phyloP scores from a whole-genome alignment of 2,329 filamentous ascomycete genomes.

The Cryphonectria carpinicola region DNA sequence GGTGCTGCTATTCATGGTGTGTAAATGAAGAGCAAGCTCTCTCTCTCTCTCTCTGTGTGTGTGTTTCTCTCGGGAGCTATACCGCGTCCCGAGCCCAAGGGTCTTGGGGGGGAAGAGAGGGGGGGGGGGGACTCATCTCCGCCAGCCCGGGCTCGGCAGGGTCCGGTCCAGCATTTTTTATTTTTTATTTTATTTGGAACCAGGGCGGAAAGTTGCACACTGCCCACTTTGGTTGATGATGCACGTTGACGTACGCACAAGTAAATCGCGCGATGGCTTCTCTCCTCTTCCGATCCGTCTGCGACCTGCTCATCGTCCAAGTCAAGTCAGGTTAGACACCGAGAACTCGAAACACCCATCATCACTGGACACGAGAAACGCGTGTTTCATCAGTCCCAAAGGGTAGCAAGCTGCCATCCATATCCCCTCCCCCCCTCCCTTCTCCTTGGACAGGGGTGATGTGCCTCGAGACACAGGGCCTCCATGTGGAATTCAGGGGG shows the following conservation, averaged over 20 bases:
- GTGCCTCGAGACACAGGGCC: not conserved
- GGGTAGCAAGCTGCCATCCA: slow-evolving; percentile 4
- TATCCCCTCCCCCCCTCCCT: not conserved
- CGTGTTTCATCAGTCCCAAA: slow-evolving; percentile 26
- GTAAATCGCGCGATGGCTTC: not conserved
- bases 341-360: slow-evolving; percentile 23
- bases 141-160: not conserved
- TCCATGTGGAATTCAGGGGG: slow-evolving; percentile 12
- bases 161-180: not conserved
- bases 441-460: slow-evolving; percentile 11
- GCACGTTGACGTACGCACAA: not conserved
- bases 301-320: not conserved
- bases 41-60: no score
- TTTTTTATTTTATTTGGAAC: not conserved
- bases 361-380: slow-evolving; percentile 29
- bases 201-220: not conserved
- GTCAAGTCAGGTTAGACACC: slow-evolving; percentile 8
- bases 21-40: not conserved
- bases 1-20: not conserved
- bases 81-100: not conserved
- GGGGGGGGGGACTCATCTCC: slow-evolving; percentile 12
- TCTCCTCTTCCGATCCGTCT: not conserved
- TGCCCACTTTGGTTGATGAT: not conserved
- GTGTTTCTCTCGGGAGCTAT: not conserved
- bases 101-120: not conserved